A percentile compares a stretch with the other conserved stretches of the same genome.
phyloP scores from a whole-genome alignment of 129 eudicot genomes.

The Erigeron canadensis region DNA sequence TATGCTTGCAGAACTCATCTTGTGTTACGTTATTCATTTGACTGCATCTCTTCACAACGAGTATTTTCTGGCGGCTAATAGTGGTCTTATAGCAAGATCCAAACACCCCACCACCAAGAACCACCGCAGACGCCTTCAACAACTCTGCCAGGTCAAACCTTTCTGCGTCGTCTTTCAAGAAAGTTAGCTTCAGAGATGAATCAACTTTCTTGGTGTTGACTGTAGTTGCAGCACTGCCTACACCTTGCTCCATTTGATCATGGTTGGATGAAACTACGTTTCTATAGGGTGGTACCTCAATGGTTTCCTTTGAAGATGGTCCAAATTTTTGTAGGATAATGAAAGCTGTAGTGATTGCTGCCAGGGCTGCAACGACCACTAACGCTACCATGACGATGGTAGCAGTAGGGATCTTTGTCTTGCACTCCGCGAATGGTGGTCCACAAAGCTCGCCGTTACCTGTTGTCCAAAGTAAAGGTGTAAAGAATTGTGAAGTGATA shows the following conservation, averaged over 20 bases:
- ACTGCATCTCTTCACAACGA: slow-evolving; percentile 88
- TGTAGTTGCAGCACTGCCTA: slow-evolving; percentile 6
- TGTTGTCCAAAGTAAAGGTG: slow-evolving; percentile 15
- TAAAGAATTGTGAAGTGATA: neutral
- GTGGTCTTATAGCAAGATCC: slow-evolving; percentile 85
- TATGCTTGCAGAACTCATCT: slow-evolving; percentile 84
- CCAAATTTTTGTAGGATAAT: slow-evolving; percentile 44
- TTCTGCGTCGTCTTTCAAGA: slow-evolving; percentile 54
- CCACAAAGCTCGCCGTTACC: slow-evolving; percentile 76
- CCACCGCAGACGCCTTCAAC: slow-evolving; percentile 78
- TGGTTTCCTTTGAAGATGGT: slow-evolving; percentile 12
- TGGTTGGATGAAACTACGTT: slow-evolving; percentile 33
- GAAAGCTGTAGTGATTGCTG: slow-evolving; percentile 38
- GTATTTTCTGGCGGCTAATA: slow-evolving; percentile 35
- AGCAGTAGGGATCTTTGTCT: slow-evolving; percentile 20
- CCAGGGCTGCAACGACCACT: slow-evolving; percentile 48
- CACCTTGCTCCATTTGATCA: slow-evolving; percentile 51
- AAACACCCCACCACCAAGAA: slow-evolving; percentile 76
- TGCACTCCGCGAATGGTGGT: slow-evolving; percentile 43
- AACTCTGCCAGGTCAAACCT: slow-evolving; percentile 72
- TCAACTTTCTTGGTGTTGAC: slow-evolving; percentile 36
- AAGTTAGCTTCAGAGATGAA: slow-evolving; percentile 41
- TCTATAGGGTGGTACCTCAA: slow-evolving; percentile 14
- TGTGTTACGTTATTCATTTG: slow-evolving; percentile 76
- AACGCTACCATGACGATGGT: slow-evolving; percentile 39